Percentiles rank a stretch among this genome's conserved stretches.
phyloP scores from a whole-genome alignment of 2,329 filamentous ascomycete genomes.

The Xylariomycetidae sp. region DNA sequence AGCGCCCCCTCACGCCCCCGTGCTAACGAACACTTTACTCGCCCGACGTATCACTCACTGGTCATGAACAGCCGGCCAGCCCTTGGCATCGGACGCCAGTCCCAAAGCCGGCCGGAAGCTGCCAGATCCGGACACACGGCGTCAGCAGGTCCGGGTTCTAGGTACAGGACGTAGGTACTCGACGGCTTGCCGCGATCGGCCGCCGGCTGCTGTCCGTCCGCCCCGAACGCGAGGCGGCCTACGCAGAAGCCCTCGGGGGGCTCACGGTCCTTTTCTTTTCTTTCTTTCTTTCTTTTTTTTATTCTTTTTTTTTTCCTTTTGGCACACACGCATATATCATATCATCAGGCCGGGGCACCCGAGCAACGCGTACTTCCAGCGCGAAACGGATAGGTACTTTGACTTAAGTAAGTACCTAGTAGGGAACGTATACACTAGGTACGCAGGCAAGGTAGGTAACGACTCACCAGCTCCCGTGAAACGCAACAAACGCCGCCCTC shows the following conservation, averaged over 20 bases:
- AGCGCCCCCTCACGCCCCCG: conserved; percentile 7
- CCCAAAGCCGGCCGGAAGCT: conserved; percentile 63
- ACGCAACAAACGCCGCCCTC: conserved; percentile 58
- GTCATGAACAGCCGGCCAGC: conserved; percentile 56
- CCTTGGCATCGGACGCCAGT: conserved; percentile 42
- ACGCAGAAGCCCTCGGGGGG: conserved; percentile 14
- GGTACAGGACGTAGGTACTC: conserved; percentile 51
- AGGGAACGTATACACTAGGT: too few species aligned
- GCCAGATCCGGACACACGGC: conserved; percentile 43
- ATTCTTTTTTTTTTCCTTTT: neutral
- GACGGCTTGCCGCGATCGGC: conserved; percentile 30
- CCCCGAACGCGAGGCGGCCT: conserved; percentile 31
- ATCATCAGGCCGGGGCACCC: too few species aligned
- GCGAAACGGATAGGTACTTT: too few species aligned
- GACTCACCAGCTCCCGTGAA: conserved; percentile 60
- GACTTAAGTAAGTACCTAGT: too few species aligned
- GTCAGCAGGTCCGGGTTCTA: conserved; percentile 48
- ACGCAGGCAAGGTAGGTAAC: too few species aligned
- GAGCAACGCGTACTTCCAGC: too few species aligned
- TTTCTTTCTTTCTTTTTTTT: neutral
- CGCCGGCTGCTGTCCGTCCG: conserved; percentile 26
- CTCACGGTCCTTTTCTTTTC: conserved; percentile 10
- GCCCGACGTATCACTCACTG: conserved; percentile 56
- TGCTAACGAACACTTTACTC: conserved; percentile 59
- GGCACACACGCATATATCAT: too few species aligned